phyloP scores from a whole-genome alignment of 352 stramenopile genomes.

The Phytophthora quininea region DNA sequence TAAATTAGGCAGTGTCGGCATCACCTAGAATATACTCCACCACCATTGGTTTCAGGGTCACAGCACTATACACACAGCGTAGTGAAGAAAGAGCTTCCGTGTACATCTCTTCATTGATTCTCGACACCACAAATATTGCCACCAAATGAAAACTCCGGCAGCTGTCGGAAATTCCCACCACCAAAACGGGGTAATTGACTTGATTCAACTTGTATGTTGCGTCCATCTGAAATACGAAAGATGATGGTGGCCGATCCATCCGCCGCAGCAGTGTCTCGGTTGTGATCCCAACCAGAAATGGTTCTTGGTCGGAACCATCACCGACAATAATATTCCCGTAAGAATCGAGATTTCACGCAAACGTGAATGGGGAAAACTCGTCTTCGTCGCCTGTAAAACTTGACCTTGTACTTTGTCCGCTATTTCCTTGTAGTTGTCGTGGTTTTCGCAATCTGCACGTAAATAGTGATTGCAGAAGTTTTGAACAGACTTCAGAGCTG shows the following conservation, averaged over 20 bases:
- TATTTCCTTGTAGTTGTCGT: constrained; percentile 2
- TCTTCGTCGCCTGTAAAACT: neutral
- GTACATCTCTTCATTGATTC: neutral
- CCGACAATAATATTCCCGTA: neutral
- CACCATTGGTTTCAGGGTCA: neutral
- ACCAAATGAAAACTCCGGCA: constrained; percentile 19
- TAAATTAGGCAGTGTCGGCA: neutral
- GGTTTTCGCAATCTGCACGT: neutral
- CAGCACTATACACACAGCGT: neutral
- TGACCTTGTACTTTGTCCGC: neutral
- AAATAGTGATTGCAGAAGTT: constrained; percentile 3
- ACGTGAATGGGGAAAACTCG: neutral
- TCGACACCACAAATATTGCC: constrained; percentile 7
- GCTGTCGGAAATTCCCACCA: constrained; percentile 23
- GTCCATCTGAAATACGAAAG: neutral
- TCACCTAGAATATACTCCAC: neutral
- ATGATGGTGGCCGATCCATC: constrained; percentile 17
- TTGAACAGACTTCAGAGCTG: neutral
- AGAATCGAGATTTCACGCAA: neutral
- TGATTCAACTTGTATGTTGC: constrained; percentile 3
- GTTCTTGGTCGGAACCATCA: constrained; percentile 1
- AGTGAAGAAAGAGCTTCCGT: neutral
- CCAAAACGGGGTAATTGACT: constrained; percentile 7
- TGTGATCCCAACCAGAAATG: constrained; percentile 5
- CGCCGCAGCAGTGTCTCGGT: constrained; percentile 6